A percentile compares a stretch with the other conserved stretches of the same genome.
phyloP scores from a whole-genome alignment of 2,329 filamentous ascomycete genomes.

The Claviceps humidiphila region DNA sequence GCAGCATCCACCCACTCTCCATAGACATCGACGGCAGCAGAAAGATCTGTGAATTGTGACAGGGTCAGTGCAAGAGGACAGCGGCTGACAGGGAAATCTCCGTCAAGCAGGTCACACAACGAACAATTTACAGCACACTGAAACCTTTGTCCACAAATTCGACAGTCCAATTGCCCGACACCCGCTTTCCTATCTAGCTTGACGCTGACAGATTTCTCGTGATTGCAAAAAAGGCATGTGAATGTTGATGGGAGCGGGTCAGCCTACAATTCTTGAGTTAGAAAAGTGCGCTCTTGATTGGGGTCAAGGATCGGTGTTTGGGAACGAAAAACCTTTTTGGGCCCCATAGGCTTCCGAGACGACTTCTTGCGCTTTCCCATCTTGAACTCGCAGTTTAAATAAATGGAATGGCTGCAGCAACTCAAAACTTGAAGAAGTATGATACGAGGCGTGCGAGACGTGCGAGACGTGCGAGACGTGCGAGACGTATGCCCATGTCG shows the following conservation, averaged over 20 bases:
- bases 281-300: not conserved
- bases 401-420: not conserved
- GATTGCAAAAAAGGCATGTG: slow-evolving; percentile 95
- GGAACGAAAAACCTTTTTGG: slow-evolving; percentile 54
- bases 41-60: slow-evolving; percentile 51
- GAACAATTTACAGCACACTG: slow-evolving; percentile 87
- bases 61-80: slow-evolving; percentile 6
- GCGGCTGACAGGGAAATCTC: not conserved
- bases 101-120: slow-evolving; percentile 13
- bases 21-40: slow-evolving; percentile 87
- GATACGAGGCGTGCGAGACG: not conserved
- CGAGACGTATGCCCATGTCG: not conserved
- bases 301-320: not conserved
- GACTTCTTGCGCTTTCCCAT: slow-evolving; percentile 96
- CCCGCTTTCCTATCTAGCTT: slow-evolving; percentile 90
- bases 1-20: slow-evolving; percentile 94
- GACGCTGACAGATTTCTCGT: slow-evolving; percentile 82
- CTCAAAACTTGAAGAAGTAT: not conserved
- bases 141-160: slow-evolving; percentile 86
- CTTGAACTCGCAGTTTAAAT: slow-evolving; percentile 4
- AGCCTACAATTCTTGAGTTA: slow-evolving; percentile 27
- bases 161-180: slow-evolving; percentile 75
- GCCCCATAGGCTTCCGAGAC: slow-evolving; percentile 65
- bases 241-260: slow-evolving; percentile 73
- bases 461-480: not conserved